phyloP scores from a whole-genome alignment of 2,329 filamentous ascomycete genomes.

The Monosporascus sp. region DNA sequence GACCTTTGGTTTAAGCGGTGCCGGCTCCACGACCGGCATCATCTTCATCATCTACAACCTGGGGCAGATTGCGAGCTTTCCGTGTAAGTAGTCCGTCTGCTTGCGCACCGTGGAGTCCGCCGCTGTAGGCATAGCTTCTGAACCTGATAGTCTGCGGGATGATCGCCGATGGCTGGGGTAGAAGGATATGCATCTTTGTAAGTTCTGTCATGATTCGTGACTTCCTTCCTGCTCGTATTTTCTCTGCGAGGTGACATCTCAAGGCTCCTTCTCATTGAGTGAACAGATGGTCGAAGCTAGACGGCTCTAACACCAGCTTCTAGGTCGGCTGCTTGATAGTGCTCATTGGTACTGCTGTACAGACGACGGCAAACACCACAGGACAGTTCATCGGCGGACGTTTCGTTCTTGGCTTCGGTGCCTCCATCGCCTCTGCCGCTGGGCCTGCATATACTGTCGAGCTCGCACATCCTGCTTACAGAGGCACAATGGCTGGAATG shows the following conservation, averaged over 20 bases:
- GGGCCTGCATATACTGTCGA: constrained; percentile 61
- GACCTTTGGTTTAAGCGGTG: constrained; percentile 41
- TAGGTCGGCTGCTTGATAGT: constrained; percentile 44
- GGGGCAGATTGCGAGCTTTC: constrained; percentile 45
- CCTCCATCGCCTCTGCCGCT: constrained; percentile 52
- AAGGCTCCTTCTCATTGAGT: too few species aligned
- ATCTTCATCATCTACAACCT: constrained; percentile 44
- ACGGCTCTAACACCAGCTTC: background rate
- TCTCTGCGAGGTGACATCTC: too few species aligned
- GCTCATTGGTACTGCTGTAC: constrained; percentile 43
- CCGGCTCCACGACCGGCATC: constrained; percentile 40
- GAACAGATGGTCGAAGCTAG: too few species aligned
- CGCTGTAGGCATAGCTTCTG: background rate
- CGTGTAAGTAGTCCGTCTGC: constrained; percentile 22
- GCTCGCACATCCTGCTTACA: constrained; percentile 56
- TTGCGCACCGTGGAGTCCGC: too few species aligned
- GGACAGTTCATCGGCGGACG: constrained; percentile 51
- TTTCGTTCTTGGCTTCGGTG: constrained; percentile 52
- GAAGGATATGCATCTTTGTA: constrained; percentile 48
- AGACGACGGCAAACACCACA: constrained; percentile 39
- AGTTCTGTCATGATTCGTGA: background rate
- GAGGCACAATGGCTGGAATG: constrained; percentile 56
- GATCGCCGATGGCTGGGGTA: constrained; percentile 45
- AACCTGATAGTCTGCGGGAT: constrained; percentile 36
- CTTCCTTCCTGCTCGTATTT: too few species aligned